Evolutionary conservation across 192 early-diverging fungal species (phyloP), one percentile per base, ranked within the genome.

Genomic region (Rhizophagus clarus): DNA sequence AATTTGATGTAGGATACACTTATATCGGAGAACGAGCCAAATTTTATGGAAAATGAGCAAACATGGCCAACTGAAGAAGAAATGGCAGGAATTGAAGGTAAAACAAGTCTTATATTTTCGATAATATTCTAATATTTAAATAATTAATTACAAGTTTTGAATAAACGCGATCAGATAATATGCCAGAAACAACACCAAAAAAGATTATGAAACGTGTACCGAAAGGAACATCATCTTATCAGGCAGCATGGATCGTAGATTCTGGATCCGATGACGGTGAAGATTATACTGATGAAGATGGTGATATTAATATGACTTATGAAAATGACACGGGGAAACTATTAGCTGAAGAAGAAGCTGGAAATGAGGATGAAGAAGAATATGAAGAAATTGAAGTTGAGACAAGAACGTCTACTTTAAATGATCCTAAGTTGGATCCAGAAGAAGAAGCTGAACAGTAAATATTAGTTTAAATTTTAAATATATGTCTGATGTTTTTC

Each of bases 1-100:
- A n/a, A 34, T 34, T 28, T 24, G 6, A 26, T 17, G 15, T 75
- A 66, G 85, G 97, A 98, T 81, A 89, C 91, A 70, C 86, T 99
- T 63, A 90, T 96, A 3, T 88, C 91, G 11, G 93, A 96, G 74
- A 97, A 98, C 77, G 93, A 93, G 78, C 94, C 94, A 14, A 92
- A 97, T 88, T 88, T 92, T 72, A 87, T 98, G 87, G 91, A 90
- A 40, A 96, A 93, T 74, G 98, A 99, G 87, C 98, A 99, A 84
- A 99, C 98, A 40, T 99, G 98, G 98, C 98, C 98, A 11, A 97
- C 96, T 17, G 96, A 97, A 78, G 94, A 98, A 83, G 98, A 99
- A 86, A 84, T 97, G 84, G 88, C 84, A 56, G 95, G 91, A 49
- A 95, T 93, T 79, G 92, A 95, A 79, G 89, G 85, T 89, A 83